These are phyloP conservation scores for Fusarium sp. DNA, from an alignment of 2,329 filamentous ascomycete genomes.

Conservation along the genomic window DNA sequence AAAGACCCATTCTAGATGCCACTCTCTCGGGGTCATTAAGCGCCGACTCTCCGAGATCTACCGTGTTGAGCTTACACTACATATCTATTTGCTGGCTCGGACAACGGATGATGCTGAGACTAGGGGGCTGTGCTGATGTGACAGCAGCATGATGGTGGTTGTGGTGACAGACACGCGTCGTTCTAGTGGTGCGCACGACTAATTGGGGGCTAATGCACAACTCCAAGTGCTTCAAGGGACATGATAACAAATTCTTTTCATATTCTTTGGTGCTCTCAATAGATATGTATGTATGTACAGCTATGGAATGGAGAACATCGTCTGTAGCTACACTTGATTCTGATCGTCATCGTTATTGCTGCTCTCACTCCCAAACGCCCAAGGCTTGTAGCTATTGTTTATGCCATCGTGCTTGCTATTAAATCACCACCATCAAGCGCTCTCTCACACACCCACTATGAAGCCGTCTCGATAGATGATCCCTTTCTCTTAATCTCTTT, in stretches of 20 bases:
- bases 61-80: too few species aligned
- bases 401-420: slow-evolving; percentile 14
- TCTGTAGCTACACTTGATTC: slow-evolving; percentile 4
- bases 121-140: slow-evolving; percentile 5
- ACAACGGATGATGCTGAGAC: background rate
- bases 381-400: background rate
- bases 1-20: background rate
- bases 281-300: slow-evolving; percentile 5
- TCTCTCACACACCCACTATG: background rate
- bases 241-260: background rate
- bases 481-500: slow-evolving; percentile 28
- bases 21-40: background rate
- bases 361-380: slow-evolving; percentile 6
- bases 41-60: background rate
- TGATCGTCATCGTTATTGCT: background rate
- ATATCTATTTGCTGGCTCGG: background rate
- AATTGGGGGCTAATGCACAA: background rate
- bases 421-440: background rate
- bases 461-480: slow-evolving; percentile 14
- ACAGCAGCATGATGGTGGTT: background rate
- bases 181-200: background rate
- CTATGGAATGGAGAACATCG: background rate
- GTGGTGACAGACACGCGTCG: background rate
- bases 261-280: slow-evolving; percentile 6
- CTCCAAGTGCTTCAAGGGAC: background rate